A percentile compares a stretch with the other conserved stretches of the same genome.
Evolutionary conservation across 495 filamentous ascomycete genomes (phyloP).

Genomic region (Podospora australis): DNA sequence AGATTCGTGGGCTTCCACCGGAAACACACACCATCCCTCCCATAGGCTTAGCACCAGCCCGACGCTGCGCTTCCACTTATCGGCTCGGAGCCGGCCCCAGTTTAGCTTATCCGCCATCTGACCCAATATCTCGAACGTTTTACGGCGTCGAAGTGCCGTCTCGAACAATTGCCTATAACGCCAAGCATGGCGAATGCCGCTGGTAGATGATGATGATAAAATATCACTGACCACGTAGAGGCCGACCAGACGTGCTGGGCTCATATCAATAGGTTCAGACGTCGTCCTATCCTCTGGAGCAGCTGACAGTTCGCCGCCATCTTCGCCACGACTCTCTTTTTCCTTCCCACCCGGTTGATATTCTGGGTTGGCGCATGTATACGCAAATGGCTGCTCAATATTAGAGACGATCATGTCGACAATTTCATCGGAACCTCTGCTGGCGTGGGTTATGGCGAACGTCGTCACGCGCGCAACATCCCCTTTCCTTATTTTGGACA

Average conservation of each 20-base stretch:
- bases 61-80: constrained; percentile 87
- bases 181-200: constrained; percentile 83
- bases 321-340: constrained; percentile 31
- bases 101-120: constrained; percentile 64
- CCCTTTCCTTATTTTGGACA: constrained; percentile 69
- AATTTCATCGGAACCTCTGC: constrained; percentile 73
- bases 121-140: constrained; percentile 78
- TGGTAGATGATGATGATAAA: constrained; percentile 74
- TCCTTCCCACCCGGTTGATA: constrained; percentile 34
- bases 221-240: constrained; percentile 87
- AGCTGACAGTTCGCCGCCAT: constrained; percentile 30
- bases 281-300: constrained; percentile 28
- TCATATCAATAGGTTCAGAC: constrained; percentile 50
- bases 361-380: constrained; percentile 47
- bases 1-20: constrained; percentile 62
- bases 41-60: constrained; percentile 67
- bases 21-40: constrained; percentile 89
- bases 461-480: constrained; percentile 81
- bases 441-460: constrained; percentile 85
- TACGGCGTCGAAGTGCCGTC: constrained; percentile 55
- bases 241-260: constrained; percentile 68
- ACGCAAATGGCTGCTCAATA: constrained; percentile 65
- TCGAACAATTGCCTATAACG: constrained; percentile 86
- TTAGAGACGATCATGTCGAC: constrained; percentile 83
- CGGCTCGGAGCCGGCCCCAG: constrained; percentile 78